Conservation (phyloP, 495 filamentous ascomycete species). For the Neurospora pannonica region DNA sequence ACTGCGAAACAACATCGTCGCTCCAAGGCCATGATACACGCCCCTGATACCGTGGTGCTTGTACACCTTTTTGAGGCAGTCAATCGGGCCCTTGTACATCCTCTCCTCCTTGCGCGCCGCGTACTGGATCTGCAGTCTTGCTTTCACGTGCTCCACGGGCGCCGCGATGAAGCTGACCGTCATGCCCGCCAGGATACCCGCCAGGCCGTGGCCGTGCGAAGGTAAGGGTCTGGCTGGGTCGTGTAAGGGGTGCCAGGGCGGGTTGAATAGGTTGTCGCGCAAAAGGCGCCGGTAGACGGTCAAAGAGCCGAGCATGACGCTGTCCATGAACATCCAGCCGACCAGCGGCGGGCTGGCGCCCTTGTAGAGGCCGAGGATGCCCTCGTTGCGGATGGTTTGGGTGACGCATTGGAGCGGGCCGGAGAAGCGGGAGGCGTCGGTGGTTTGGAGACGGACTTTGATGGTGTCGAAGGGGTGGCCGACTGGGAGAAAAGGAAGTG, state of each 20-base stretch:
- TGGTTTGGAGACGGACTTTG: constrained; percentile 94
- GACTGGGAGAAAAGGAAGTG: constrained; percentile 19
- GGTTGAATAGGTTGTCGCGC: constrained; percentile 66
- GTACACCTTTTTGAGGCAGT: constrained; percentile 64
- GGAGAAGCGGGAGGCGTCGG: constrained; percentile 60
- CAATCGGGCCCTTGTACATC: constrained; percentile 77
- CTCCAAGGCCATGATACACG: constrained; percentile 72
- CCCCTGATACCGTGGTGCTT: constrained; percentile 61
- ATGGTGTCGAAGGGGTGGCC: constrained; percentile 79
- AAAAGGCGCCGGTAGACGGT: constrained; percentile 80
- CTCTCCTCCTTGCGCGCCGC: constrained; percentile 60
- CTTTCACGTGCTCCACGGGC: constrained; percentile 93
- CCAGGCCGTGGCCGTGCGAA: constrained; percentile 71
- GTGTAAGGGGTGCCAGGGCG: constrained; percentile 30
- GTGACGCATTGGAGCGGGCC: constrained; percentile 82
- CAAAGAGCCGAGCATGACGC: constrained; percentile 84
- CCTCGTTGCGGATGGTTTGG: constrained; percentile 73
- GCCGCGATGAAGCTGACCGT: constrained; percentile 90
- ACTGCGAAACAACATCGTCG: constrained; percentile 79
- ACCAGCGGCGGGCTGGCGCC: constrained; percentile 82
- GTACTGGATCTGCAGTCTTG: constrained; percentile 89
- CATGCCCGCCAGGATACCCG: constrained; percentile 76
- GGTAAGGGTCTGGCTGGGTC: constrained; percentile 45
- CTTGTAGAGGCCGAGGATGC: constrained; percentile 74
- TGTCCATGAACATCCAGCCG: constrained; percentile 99